A percentile compares a stretch with the other conserved stretches of the same genome.
Evolutionary conservation across 2,329 filamentous ascomycete species (phyloP).

Genomic region (Venturiaceae sp.): DNA sequence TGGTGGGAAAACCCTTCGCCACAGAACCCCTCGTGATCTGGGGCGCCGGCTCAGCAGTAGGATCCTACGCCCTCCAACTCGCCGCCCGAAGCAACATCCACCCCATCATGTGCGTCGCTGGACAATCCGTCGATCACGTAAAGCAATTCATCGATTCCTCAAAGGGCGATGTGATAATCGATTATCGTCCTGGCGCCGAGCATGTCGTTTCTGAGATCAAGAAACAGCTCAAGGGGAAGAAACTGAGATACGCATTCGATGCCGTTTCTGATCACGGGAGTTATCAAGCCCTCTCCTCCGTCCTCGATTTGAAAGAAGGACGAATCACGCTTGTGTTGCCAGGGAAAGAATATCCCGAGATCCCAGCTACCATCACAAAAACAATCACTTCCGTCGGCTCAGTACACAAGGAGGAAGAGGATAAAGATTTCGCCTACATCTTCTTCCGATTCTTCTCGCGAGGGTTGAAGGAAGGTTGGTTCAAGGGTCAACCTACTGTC

Average conservation of each 20-base stretch:
- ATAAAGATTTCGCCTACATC: conserved; percentile 34
- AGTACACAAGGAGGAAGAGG: neutral
- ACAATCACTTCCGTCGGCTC: neutral
- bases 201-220: conserved; percentile 37
- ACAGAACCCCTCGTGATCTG: conserved; percentile 28
- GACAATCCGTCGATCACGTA: conserved; percentile 26
- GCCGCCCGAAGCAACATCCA: conserved; percentile 28
- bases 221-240: conserved; percentile 31
- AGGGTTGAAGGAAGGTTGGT: conserved; percentile 40
- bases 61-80: conserved; percentile 30
- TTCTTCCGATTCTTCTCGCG: conserved; percentile 35
- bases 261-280: conserved; percentile 46
- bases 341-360: conserved; percentile 19
- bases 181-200: conserved; percentile 47
- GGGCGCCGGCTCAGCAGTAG: conserved; percentile 30
- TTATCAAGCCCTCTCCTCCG: conserved; percentile 27
- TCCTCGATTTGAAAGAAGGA: conserved; percentile 25
- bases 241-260: conserved; percentile 46
- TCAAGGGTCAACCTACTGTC: conserved; percentile 40
- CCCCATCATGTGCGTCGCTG: conserved; percentile 32
- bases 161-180: conserved; percentile 34
- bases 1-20: conserved; percentile 11
- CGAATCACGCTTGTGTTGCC: conserved; percentile 29
- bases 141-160: conserved; percentile 25
- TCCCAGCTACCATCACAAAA: neutral